A percentile compares a stretch with the other conserved stretches of the same genome.
Evolutionary conservation across 495 filamentous ascomycete species (phyloP).

Genomic region (Hypoxylon perforatum): DNA sequence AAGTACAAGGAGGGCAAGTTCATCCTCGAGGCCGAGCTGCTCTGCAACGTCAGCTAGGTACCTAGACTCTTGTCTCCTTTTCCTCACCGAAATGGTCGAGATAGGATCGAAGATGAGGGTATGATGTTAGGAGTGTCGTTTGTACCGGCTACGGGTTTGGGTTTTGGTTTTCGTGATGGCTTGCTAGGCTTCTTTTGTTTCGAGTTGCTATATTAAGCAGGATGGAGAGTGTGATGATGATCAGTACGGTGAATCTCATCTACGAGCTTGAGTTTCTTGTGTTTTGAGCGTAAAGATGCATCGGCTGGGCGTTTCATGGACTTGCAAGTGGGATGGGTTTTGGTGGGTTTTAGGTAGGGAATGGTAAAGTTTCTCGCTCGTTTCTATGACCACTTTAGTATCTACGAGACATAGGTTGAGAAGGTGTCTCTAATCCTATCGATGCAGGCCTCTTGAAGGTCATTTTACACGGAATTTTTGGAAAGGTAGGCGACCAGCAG

Average conservation of each 20-base stretch:
- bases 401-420: not conserved
- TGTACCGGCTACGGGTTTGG: not conserved
- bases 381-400: not conserved
- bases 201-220: too few relatives aligned
- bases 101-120: not conserved
- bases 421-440: not conserved
- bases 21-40: constrained; percentile 92
- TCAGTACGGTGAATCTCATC: not conserved
- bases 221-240: not conserved
- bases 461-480: too few relatives aligned
- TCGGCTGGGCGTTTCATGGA: constrained; percentile 23
- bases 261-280: not conserved
- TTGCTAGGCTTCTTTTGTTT: not conserved
- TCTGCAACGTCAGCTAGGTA: constrained; percentile 78
- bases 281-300: constrained; percentile 23
- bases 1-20: constrained; percentile 99
- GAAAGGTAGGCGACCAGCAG: too few relatives aligned
- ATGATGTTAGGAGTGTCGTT: too few relatives aligned
- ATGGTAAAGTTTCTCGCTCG: not conserved
- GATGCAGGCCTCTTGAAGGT: not conserved
- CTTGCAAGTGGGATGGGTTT: not conserved
- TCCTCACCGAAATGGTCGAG: not conserved
- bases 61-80: not conserved
- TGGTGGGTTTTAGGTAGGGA: constrained; percentile 7
- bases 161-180: constrained; percentile 1